Percentiles rank a stretch among this genome's conserved stretches.
phyloP scores from a whole-genome alignment of 805 yeast species.

The Dipodascopsis tothii region DNA sequence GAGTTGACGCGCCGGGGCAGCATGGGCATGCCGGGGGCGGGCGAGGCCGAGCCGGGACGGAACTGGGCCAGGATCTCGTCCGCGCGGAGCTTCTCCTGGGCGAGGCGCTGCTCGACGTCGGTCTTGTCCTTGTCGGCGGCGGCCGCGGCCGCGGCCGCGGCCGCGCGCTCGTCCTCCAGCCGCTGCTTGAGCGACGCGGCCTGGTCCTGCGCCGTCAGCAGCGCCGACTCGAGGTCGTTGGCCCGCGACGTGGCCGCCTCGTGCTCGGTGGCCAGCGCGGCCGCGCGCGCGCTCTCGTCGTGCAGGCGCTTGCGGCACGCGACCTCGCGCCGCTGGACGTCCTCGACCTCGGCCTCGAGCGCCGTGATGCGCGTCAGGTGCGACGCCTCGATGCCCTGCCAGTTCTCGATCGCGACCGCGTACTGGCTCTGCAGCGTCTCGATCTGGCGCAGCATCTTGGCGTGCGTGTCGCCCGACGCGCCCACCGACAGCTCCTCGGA shows the following conservation, averaged over 20 bases:
- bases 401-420: slow-evolving; percentile 66
- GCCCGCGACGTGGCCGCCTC: slow-evolving; percentile 9
- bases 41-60: slow-evolving; percentile 4
- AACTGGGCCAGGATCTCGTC: slow-evolving; percentile 9
- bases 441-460: slow-evolving; percentile 38
- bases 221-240: slow-evolving; percentile 16
- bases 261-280: slow-evolving; percentile 7
- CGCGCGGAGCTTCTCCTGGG: slow-evolving; percentile 17
- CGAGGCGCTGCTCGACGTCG: slow-evolving; percentile 16
- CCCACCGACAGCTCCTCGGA: slow-evolving; percentile 43
- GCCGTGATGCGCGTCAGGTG: slow-evolving; percentile 43
- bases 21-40: slow-evolving; percentile 3
- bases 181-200: slow-evolving; percentile 14
- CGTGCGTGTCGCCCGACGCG: slow-evolving; percentile 30
- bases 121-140: slow-evolving; percentile 24
- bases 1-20: background rate
- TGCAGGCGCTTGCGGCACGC: slow-evolving; percentile 12
- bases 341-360: slow-evolving; percentile 42
- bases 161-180: slow-evolving; percentile 15
- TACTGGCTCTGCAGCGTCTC: slow-evolving; percentile 61
- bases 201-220: slow-evolving; percentile 11
- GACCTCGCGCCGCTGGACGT: slow-evolving; percentile 30
- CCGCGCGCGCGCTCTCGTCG: slow-evolving; percentile 1
- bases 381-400: slow-evolving; percentile 72
- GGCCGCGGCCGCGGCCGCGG: slow-evolving; percentile 12